Evolutionary conservation across 306 rosid species (phyloP), one percentile per base, ranked within the genome.

Genomic region (Acmispon strigosus): DNA sequence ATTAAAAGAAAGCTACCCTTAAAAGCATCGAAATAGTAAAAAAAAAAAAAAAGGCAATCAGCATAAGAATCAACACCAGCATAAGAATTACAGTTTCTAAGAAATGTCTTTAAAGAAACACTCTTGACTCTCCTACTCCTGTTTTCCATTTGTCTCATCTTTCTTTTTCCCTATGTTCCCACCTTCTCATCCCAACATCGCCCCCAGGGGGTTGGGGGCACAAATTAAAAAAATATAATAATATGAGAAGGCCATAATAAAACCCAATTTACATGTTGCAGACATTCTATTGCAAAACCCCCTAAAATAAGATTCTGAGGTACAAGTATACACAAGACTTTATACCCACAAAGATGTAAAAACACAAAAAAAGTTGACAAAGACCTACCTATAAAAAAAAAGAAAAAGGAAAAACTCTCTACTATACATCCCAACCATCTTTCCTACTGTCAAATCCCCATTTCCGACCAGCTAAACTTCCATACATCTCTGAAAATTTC

Each of bases 371-470:
- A 39, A 72, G 66, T 63, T 62, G 62, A 49, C 62, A 82, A 72
- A 66, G 22, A 29, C 70, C 87, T 66, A 66, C 39, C 81, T 79
- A 55, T 44, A 13, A 5, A 37, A 2, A 54, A 19, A 18, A 20
- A 15, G 1, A 48, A 29, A 20, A 2, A 22, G 24, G 2, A 22
- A 71, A 50, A 19, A 27, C 65, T 17, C 50, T 73, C 67, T 51
- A 44, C 90, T 95, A 95, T 80, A 81, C 82, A 87, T 95, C 99
- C 99, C 99, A 95, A 22, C 97, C 96, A 60, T 95, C 99, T 77
- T 83, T 87, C 64, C 99, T 79, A 44, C 81, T 83, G 39, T 85
- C 78, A 14, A 95, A 95, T 59, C 84, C 85, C 86, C 85, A 86
- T 78, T 91, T 91, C 1, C 85, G 86, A 48, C 70, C 86, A 0